Evolutionary conservation across 2,329 filamentous ascomycete genomes (phyloP).

Genomic region (Aspergillus awamori): DNA sequence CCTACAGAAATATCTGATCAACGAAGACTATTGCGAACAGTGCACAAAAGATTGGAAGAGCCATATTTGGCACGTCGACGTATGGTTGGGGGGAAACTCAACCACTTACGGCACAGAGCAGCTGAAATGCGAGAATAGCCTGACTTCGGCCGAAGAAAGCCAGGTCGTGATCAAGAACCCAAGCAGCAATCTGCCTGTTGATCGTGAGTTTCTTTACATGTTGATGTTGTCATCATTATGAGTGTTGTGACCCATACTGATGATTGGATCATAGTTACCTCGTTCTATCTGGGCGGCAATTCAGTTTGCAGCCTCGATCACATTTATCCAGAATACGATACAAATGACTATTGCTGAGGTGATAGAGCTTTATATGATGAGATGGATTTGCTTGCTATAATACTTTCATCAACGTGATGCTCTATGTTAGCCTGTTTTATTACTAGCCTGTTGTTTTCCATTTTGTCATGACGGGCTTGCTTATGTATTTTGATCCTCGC

Average conservation of each 20-base stretch:
- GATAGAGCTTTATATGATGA: not conserved
- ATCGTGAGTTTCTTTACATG: constrained; percentile 31
- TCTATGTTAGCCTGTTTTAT: not conserved
- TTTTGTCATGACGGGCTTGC: not conserved
- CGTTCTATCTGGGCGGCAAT: constrained; percentile 12
- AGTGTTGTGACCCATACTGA: not conserved
- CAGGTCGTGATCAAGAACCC: constrained; percentile 36
- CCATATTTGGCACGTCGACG: constrained; percentile 37
- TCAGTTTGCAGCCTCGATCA: constrained; percentile 13
- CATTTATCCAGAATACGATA: constrained; percentile 8
- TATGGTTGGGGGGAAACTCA: constrained; percentile 43
- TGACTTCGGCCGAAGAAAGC: constrained; percentile 35
- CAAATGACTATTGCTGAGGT: constrained; percentile 10
- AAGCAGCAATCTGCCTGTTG: constrained; percentile 32
- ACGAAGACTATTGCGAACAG: constrained; percentile 40
- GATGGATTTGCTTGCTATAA: not conserved
- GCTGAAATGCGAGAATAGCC: constrained; percentile 39
- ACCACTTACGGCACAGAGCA: constrained; percentile 36
- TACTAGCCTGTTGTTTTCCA: not conserved
- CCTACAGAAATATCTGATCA: constrained; percentile 48
- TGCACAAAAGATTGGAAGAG: constrained; percentile 34
- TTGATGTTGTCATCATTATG: not conserved
- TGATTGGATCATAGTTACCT: constrained; percentile 4
- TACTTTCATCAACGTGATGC: not conserved
- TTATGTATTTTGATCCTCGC: not conserved